These are phyloP conservation scores for Cyanodermella asteris DNA, from an alignment of 2,329 filamentous ascomycete species.

Conservation along the genomic window DNA sequence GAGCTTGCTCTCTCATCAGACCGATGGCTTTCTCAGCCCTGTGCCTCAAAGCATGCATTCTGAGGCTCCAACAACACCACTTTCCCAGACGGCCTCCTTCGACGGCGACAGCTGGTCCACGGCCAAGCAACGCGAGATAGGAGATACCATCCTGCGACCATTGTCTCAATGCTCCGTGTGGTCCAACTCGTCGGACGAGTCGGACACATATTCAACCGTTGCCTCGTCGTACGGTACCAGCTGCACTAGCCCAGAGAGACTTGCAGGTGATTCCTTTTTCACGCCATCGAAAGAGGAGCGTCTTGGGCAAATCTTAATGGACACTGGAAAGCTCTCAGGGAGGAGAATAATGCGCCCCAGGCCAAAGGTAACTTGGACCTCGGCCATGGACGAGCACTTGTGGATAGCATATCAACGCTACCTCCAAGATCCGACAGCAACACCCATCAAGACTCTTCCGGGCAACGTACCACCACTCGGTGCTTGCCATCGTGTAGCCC, in stretches of 20 bases:
- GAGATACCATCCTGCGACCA: conserved; percentile 29
- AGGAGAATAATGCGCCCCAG: no score
- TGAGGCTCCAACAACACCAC: no score
- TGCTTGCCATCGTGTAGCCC: conserved; percentile 39
- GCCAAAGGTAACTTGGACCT: conserved; percentile 30
- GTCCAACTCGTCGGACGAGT: conserved; percentile 41
- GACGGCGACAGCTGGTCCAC: conserved; percentile 4
- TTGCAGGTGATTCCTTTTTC: conserved; percentile 33
- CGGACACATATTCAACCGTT: conserved; percentile 32
- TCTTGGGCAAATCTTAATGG: no score
- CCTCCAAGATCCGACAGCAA: conserved; percentile 42
- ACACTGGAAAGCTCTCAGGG: no score
- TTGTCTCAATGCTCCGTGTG: conserved; percentile 35
- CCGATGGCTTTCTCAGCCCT: no score
- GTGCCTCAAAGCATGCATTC: no score
- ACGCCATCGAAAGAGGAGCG: conserved; percentile 18
- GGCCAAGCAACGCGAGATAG: conserved; percentile 13
- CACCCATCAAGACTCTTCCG: conserved; percentile 44
- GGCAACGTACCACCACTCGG: conserved; percentile 41
- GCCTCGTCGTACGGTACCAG: conserved; percentile 35
- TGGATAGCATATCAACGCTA: conserved; percentile 46
- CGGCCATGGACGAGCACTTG: conserved; percentile 43
- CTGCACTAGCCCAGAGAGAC: conserved; percentile 39
- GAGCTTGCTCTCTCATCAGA: no score
- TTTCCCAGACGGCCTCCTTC: no score